A percentile compares a stretch with the other conserved stretches of the same genome.
These are phyloP conservation scores for Russula compacta DNA, from an alignment of 768 basidiomycete genomes.

Conservation along the genomic window DNA sequence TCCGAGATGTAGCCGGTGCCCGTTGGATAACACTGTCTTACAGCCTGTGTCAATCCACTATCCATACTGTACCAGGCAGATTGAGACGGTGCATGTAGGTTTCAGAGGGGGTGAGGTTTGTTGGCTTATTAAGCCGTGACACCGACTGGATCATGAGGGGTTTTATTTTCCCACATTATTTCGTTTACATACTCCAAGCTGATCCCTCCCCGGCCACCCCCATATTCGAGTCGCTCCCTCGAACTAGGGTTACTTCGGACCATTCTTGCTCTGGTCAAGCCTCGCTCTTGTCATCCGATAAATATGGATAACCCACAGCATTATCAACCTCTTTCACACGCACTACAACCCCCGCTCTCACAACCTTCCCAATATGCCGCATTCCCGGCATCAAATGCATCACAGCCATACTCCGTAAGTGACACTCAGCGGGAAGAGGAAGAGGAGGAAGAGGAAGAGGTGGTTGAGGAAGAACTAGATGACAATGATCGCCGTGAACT, in stretches of 20 bases:
- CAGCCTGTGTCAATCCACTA: not conserved
- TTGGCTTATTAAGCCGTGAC: constrained; percentile 19
- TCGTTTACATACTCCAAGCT: constrained; percentile 6
- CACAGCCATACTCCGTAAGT: constrained; percentile 22
- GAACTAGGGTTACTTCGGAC: constrained; percentile 11
- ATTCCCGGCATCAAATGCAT: constrained; percentile 15
- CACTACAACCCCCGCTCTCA: constrained; percentile 48
- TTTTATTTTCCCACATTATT: constrained; percentile 19
- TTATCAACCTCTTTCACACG: constrained; percentile 75
- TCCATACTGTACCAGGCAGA: not conserved
- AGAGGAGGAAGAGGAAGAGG: constrained; percentile 69
- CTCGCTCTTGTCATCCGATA: constrained; percentile 20
- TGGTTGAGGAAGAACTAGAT: constrained; percentile 58
- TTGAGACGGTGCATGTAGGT: not conserved
- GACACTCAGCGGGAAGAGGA: constrained; percentile 43
- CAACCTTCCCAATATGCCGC: constrained; percentile 22
- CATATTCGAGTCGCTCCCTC: constrained; percentile 12
- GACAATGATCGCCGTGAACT: constrained; percentile 25
- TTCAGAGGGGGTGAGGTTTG: not conserved
- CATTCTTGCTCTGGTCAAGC: constrained; percentile 9
- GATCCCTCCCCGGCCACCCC: constrained; percentile 12
- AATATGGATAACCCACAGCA: constrained; percentile 65
- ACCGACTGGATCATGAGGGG: not conserved
- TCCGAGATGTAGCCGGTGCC: not conserved
- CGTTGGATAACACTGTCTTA: not conserved